Conservation (phyloP, 805 yeast genomes). For the Yamadazyma nakazawae region DNA sequence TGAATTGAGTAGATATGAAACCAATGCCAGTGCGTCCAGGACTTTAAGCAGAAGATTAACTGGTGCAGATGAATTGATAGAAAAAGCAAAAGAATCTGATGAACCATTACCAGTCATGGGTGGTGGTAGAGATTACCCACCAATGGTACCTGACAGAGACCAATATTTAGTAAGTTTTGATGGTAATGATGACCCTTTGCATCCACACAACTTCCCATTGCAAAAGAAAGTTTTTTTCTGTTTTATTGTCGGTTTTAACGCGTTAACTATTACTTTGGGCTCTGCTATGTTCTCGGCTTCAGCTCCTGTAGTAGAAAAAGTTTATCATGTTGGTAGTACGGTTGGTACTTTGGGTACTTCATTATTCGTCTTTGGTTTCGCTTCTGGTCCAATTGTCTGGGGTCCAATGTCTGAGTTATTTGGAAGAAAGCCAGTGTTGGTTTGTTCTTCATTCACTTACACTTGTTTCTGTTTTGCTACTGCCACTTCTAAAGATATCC, state of each 20-base stretch:
- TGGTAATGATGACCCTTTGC: conserved; percentile 75
- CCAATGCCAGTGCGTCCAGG: conserved; percentile 20
- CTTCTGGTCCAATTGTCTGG: conserved; percentile 88
- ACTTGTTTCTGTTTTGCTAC: conserved; percentile 53
- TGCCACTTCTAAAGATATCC: conserved; percentile 76
- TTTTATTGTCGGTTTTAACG: conserved; percentile 29
- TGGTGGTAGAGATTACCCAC: conserved; percentile 60
- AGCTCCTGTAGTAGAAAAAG: conserved; percentile 42
- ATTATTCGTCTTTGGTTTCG: conserved; percentile 86
- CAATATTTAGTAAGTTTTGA: conserved; percentile 67
- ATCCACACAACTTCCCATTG: conserved; percentile 75
- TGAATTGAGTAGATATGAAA: conserved; percentile 23
- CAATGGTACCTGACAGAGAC: conserved; percentile 51
- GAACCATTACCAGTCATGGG: conserved; percentile 56
- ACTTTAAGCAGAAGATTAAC: conserved; percentile 23
- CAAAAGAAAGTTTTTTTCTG: conserved; percentile 23
- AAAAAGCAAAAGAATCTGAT: conserved; percentile 21
- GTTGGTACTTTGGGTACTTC: conserved; percentile 78
- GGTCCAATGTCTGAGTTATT: conserved; percentile 38
- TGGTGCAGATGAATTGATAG: conserved; percentile 25
- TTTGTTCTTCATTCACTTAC: conserved; percentile 38
- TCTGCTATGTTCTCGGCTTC: conserved; percentile 80
- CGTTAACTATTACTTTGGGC: conserved; percentile 59
- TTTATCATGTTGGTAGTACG: conserved; percentile 57
- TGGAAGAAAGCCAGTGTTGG: conserved; percentile 42